Evolutionary conservation across 164 flowering plant genomes (phyloP).

Genomic region (Liquidambar formosana): DNA sequence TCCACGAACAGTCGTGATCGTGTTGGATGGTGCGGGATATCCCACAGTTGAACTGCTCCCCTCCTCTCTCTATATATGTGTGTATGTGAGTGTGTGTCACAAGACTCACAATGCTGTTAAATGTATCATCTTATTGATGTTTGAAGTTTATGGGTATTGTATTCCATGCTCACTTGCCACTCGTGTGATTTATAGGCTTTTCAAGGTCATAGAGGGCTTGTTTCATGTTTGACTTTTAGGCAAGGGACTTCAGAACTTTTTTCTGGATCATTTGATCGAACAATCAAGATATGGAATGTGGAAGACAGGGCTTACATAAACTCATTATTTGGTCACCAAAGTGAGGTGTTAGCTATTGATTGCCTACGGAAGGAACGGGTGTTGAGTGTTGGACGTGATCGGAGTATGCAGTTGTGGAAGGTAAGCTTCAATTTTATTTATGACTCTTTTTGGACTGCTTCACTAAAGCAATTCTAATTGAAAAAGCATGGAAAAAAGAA

Average conservation of each 20-base stretch:
- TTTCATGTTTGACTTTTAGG: slow-evolving; percentile 86
- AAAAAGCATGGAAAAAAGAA: background rate
- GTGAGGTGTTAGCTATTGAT: slow-evolving; percentile 78
- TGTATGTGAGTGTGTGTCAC: too few relatives aligned
- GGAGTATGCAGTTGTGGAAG: slow-evolving; percentile 85
- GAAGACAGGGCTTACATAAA: slow-evolving; percentile 84
- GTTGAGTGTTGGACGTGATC: slow-evolving; percentile 91
- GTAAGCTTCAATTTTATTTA: slow-evolving; percentile 29
- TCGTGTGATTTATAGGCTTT: slow-evolving; percentile 62
- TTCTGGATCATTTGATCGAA: slow-evolving; percentile 92
- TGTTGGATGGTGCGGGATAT: too few relatives aligned
- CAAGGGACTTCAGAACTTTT: slow-evolving; percentile 78
- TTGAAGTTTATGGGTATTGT: background rate
- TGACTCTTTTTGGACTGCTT: background rate
- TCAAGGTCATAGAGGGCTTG: slow-evolving; percentile 89
- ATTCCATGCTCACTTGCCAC: background rate
- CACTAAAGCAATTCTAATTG: background rate
- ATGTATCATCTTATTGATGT: background rate
- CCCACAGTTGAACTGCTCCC: too few relatives aligned
- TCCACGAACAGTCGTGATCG: too few relatives aligned
- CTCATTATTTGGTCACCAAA: slow-evolving; percentile 85
- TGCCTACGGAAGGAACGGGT: slow-evolving; percentile 79
- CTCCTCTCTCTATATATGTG: too few relatives aligned
- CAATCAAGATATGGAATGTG: slow-evolving; percentile 84
- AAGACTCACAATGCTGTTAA: background rate